Evolutionary conservation across 2,329 filamentous ascomycete genomes (phyloP).

Genomic region (Fusarium gaditjirri): DNA sequence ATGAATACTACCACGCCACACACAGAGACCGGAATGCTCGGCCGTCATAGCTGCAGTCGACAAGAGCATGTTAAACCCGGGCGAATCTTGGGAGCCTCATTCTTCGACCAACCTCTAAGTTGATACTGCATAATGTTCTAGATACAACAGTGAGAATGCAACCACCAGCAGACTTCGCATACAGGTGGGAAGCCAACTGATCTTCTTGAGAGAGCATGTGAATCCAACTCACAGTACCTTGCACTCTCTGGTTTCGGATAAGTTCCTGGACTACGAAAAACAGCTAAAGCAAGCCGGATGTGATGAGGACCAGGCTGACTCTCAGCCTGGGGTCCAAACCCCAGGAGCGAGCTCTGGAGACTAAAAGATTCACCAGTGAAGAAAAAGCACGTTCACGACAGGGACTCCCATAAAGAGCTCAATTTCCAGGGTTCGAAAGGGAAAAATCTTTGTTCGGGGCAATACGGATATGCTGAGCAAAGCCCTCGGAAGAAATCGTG

Average conservation of each 20-base stretch:
- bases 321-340: conserved; percentile 10
- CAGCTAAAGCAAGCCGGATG: not conserved
- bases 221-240: not conserved
- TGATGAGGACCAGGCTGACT: not conserved
- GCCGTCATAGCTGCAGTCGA: not conserved
- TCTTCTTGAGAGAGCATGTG: not conserved
- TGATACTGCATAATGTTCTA: conserved; percentile 4
- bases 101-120: not conserved
- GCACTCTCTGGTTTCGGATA: conserved; percentile 1
- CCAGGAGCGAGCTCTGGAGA: not conserved
- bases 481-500: conserved; percentile 34
- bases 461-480: conserved; percentile 28
- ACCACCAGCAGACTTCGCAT: not conserved
- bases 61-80: conserved; percentile 5
- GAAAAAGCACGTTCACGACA: conserved; percentile 29
- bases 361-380: conserved; percentile 21
- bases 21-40: conserved; percentile 24
- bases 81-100: conserved; percentile 25
- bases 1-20: not conserved
- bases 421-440: conserved; percentile 6
- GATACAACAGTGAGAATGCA: not conserved
- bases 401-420: not conserved
- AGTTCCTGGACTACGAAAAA: not conserved
- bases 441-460: conserved; percentile 19
- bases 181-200: not conserved